Evolutionary conservation across 495 filamentous ascomycete species (phyloP).

Genomic region (Massariosphaeria phaeospora): DNA sequence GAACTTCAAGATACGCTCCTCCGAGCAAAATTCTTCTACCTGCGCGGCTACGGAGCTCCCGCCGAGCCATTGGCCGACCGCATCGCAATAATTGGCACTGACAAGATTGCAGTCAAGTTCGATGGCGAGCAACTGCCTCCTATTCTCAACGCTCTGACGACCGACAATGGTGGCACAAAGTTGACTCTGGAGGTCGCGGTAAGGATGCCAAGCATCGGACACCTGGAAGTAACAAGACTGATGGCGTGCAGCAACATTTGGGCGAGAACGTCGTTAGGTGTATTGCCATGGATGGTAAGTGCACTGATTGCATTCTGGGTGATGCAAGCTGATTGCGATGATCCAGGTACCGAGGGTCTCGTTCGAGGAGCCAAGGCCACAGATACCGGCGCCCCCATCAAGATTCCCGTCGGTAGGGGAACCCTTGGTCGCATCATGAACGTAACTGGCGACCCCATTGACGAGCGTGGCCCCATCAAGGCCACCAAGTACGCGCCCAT

Average conservation of each 20-base stretch:
- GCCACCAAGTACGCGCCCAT: constrained; percentile 78
- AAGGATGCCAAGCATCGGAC: constrained; percentile 46
- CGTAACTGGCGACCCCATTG: constrained; percentile 99
- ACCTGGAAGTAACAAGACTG: constrained; percentile 36
- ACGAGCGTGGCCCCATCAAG: constrained; percentile 98
- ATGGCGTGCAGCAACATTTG: constrained; percentile 81
- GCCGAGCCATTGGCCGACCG: constrained; percentile 11
- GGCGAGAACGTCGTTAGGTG: constrained; percentile 98
- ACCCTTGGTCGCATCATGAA: constrained; percentile 99
- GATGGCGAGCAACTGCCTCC: constrained; percentile 87
- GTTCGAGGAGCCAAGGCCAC: constrained; percentile 76
- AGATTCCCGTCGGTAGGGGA: constrained; percentile 89
- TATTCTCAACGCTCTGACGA: constrained; percentile 95
- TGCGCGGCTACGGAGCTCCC: constrained; percentile 15
- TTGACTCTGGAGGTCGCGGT: constrained; percentile 94
- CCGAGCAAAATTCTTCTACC: constrained; percentile 34
- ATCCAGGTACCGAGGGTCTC: constrained; percentile 96
- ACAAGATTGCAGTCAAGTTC: constrained; percentile 73
- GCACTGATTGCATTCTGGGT: neutral
- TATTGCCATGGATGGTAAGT: constrained; percentile 99
- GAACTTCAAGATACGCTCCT: no score
- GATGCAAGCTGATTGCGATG: constrained; percentile 12
- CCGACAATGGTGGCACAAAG: constrained; percentile 87
- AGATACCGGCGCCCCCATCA: constrained; percentile 94
- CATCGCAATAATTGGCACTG: constrained; percentile 39